Base-by-base conservation (phyloP, 2,329 filamentous ascomycete species). In the Monilinia laxa region DNA sequence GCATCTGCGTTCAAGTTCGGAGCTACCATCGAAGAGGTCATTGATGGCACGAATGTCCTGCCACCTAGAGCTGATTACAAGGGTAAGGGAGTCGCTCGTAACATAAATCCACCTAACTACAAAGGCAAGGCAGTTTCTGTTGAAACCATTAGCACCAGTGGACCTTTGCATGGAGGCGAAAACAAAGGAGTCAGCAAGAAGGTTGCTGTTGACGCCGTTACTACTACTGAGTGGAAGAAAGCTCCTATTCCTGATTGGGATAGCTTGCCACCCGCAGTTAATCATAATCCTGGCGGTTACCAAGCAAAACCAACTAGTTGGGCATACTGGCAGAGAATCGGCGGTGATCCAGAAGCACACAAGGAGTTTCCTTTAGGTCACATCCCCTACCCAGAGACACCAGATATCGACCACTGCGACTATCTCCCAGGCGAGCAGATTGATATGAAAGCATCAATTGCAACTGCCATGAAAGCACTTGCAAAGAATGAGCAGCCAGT, bases 291-390 rank as follows among this genome's bases (percentile, higher is more conserved):
- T 10, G 58, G 58, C 51, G 58, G 58, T 20, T 62, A 62, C 18
- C 58, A 62, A 6, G 58, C 45, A 51, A 62, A 40, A 20, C 58
- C 58, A 20, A 62, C 45, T 23, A 51, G 45, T n/a, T 68, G 67
- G 67, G 31, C 56, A 25, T 55, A 65, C 20, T 68, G 65, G 47
- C 67, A 68, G 40, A 10, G 28, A 11, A 63, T 68, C 51, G 66
- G 68, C 9, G 68, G 68, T 10, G 45, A 68, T 47, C 62, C 66
- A 1, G 23, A 42, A 12, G 63, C 55, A 49, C 68, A 68, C 40
- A 51, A 65, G 25, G 18, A 55, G 20, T 56, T 63, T 45, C 52
- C 56, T 18, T 55, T 69, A 16, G 66, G 67, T 40, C 55, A 69
- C 31, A 28, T 63, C n/a, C 45, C 62, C 6, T 69, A 67, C 38